Conservation (phyloP, 208 protist species). For the Zelonia costaricensis region DNA sequence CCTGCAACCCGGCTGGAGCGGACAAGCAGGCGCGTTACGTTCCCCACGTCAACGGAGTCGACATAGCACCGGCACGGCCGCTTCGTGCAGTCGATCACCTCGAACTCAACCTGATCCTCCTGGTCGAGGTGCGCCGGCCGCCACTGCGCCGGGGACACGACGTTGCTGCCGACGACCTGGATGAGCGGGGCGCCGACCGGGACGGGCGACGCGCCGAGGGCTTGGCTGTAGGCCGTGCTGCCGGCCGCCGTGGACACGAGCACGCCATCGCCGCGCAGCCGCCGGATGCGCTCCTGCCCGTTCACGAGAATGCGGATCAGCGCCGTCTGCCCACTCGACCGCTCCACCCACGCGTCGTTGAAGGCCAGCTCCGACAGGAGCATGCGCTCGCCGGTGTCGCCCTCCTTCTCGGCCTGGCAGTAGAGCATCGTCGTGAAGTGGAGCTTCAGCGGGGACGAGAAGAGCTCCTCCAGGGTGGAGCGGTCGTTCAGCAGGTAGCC, state of each 20-base stretch:
- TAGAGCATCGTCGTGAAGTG: slow-evolving; percentile 89
- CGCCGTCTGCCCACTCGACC: slow-evolving; percentile 87
- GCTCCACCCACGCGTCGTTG: slow-evolving; percentile 93
- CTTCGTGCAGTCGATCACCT: slow-evolving; percentile 84
- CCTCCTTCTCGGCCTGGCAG: slow-evolving; percentile 81
- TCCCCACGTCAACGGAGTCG: slow-evolving; percentile 85
- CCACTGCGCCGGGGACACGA: slow-evolving; percentile 89
- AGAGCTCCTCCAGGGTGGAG: slow-evolving; percentile 79
- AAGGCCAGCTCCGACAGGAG: slow-evolving; percentile 85
- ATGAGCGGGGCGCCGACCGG: slow-evolving; percentile 87
- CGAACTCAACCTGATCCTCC: slow-evolving; percentile 89
- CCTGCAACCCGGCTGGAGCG: slow-evolving; percentile 83
- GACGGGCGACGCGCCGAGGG: slow-evolving; percentile 86
- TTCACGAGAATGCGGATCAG: slow-evolving; percentile 90
- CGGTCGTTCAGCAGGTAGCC: slow-evolving; percentile 88
- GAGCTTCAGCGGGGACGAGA: slow-evolving; percentile 84
- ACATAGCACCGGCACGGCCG: slow-evolving; percentile 88
- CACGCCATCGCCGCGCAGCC: slow-evolving; percentile 85
- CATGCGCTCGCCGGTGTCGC: slow-evolving; percentile 58
- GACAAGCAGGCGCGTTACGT: slow-evolving; percentile 81
- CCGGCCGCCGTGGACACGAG: slow-evolving; percentile 88
- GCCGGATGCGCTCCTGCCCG: slow-evolving; percentile 80
- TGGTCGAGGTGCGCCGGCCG: slow-evolving; percentile 84
- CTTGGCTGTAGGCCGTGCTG: slow-evolving; percentile 88
- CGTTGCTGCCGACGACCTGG: slow-evolving; percentile 90